A percentile compares a stretch with the other conserved stretches of the same genome.
Conservation (phyloP, 2,329 filamentous ascomycete species). For the Pyrenochaeta sp. region DNA sequence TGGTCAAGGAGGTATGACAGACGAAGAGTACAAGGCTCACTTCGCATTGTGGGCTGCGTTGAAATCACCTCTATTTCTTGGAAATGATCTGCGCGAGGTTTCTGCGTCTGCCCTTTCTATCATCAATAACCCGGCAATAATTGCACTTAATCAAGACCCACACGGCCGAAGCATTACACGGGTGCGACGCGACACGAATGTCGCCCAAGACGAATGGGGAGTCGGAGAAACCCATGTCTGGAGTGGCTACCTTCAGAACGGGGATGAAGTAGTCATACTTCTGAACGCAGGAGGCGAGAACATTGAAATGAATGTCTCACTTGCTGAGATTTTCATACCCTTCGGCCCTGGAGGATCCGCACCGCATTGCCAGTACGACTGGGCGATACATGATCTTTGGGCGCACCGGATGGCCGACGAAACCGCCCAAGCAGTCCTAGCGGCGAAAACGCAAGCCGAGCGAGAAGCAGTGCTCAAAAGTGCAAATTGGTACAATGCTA, state of each 20-base stretch:
- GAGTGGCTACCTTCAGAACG: conserved; percentile 29
- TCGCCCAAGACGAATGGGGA: conserved; percentile 30
- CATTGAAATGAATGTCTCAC: conserved; percentile 27
- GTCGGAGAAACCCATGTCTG: conserved; percentile 35
- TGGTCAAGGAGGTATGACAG: conserved; percentile 36
- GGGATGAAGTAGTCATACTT: conserved; percentile 30
- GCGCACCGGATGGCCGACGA: conserved; percentile 26
- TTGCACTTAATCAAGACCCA: conserved; percentile 34
- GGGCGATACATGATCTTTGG: conserved; percentile 34
- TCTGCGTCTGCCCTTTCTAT: conserved; percentile 50
- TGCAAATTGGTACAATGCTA: conserved; percentile 32
- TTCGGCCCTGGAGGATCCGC: conserved; percentile 33
- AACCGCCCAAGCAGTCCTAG: conserved; percentile 22
- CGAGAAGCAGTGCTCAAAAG: conserved; percentile 20
- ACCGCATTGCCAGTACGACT: conserved; percentile 29
- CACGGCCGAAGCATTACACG: conserved; percentile 31
- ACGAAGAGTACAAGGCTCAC: conserved; percentile 47
- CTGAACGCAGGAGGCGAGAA: conserved; percentile 28
- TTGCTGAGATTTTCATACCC: conserved; percentile 32
- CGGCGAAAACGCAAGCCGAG: conserved; percentile 12
- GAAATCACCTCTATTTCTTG: conserved; percentile 54
- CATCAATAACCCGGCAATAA: conserved; percentile 46
- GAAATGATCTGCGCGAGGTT: conserved; percentile 50
- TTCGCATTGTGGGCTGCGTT: conserved; percentile 53
- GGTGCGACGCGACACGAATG: conserved; percentile 24